These are phyloP conservation scores for Leavenworthia alabamica DNA, from an alignment of 345 rosid species.

Conservation along the genomic window DNA sequence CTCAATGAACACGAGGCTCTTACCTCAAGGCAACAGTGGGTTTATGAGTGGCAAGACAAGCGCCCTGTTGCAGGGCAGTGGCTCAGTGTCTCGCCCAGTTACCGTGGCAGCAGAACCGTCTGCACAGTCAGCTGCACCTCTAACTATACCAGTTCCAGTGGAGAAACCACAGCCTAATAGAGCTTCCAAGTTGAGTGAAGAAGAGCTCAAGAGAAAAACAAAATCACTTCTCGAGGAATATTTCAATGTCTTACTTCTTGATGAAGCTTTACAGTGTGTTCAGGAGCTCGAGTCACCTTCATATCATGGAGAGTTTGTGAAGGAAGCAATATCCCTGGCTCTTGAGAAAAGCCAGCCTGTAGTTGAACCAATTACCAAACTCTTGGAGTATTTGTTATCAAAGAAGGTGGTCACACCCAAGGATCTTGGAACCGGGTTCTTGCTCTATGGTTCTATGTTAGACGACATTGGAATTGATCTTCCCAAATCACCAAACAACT, in stretches of 20 bases:
- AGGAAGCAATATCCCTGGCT: slow-evolving; percentile 55
- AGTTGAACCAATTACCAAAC: slow-evolving; percentile 37
- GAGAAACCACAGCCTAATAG: slow-evolving; percentile 30
- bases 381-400: slow-evolving; percentile 40
- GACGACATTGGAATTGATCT: slow-evolving; percentile 82
- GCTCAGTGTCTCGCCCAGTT: slow-evolving; percentile 18
- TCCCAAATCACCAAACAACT: slow-evolving; percentile 67
- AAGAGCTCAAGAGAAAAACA: slow-evolving; percentile 45
- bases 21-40: slow-evolving; percentile 80
- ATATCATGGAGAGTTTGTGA: slow-evolving; percentile 62
- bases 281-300: slow-evolving; percentile 54
- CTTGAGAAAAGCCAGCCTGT: slow-evolving; percentile 61
- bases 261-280: slow-evolving; percentile 61
- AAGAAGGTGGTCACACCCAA: slow-evolving; percentile 46
- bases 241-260: slow-evolving; percentile 39
- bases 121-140: slow-evolving; percentile 23
- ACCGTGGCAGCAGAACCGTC: slow-evolving; percentile 27
- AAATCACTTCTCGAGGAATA: slow-evolving; percentile 59
- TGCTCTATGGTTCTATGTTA: slow-evolving; percentile 46
- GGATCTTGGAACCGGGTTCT: slow-evolving; percentile 54
- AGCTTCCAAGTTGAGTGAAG: slow-evolving; percentile 35
- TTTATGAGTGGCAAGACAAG: slow-evolving; percentile 62
- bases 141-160: slow-evolving; percentile 13
- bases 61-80: slow-evolving; percentile 63
- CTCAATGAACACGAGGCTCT: slow-evolving; percentile 49